These are phyloP conservation scores for Fonsecaea monophora DNA, from an alignment of 2,329 filamentous ascomycete species.

Conservation along the genomic window DNA sequence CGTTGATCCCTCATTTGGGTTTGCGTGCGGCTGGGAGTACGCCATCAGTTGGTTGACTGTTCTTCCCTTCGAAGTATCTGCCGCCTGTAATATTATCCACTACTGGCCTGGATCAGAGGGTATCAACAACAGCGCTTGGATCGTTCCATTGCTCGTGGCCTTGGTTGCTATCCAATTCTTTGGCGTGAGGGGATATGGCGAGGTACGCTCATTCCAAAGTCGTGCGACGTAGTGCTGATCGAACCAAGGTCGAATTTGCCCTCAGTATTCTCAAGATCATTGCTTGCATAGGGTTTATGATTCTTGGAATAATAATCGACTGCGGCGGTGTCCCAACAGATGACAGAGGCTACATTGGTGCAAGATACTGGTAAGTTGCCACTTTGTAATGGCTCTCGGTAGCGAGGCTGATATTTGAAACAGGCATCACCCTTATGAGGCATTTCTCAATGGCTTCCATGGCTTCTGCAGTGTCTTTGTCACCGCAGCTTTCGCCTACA, in stretches of 20 bases:
- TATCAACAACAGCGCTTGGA: conserved; percentile 44
- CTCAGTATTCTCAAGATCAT: conserved; percentile 65
- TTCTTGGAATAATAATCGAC: conserved; percentile 85
- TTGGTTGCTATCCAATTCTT: conserved; percentile 50
- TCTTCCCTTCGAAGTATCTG: conserved; percentile 59
- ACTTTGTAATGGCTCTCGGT: conserved; percentile 62
- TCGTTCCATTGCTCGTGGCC: conserved; percentile 39
- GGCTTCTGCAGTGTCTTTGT: conserved; percentile 70
- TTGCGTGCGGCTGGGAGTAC: conserved; percentile 52
- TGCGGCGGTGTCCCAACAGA: conserved; percentile 66
- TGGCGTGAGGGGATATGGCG: conserved; percentile 59
- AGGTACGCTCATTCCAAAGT: conserved; percentile 30
- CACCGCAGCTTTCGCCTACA: conserved; percentile 68
- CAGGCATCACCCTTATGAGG: conserved; percentile 66
- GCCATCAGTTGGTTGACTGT: conserved; percentile 64
- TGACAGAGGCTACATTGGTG: conserved; percentile 37
- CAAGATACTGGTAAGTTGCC: conserved; percentile 56
- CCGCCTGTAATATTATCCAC: conserved; percentile 63
- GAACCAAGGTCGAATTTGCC: conserved; percentile 60
- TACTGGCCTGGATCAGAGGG: conserved; percentile 59
- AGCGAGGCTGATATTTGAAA: conserved; percentile 43
- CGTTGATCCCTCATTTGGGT: conserved; percentile 64
- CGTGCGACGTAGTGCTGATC: neutral
- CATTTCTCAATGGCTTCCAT: conserved; percentile 71
- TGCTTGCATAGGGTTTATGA: conserved; percentile 69